Evolutionary conservation across 495 filamentous ascomycete species (phyloP), one percentile per base, ranked within the genome.

Genomic region (Penicillium canariense): DNA sequence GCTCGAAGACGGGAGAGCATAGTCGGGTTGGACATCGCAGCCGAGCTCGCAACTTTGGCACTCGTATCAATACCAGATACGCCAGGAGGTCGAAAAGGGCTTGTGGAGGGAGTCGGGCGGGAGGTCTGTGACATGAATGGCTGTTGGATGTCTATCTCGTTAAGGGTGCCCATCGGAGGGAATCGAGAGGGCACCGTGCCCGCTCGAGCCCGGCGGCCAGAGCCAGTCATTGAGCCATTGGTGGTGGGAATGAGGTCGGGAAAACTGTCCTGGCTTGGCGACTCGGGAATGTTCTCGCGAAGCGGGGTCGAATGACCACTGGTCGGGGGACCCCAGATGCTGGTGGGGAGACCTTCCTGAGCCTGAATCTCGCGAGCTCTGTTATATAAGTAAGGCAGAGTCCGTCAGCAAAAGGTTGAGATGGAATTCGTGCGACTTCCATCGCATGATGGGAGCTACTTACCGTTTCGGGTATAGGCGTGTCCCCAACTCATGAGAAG

Each of bases 171-270:
- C 46, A 83, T 87, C 17, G 91, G 88, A 45, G 87, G 84, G 68
- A 98, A 96, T 52, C 91, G 85, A 31, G 94, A 98, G 26, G 94
- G 94, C 18, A 98, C 87, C n/a, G 94, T 98, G 57, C 94, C 94
- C 50, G 94, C 94, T 71, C 94, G 85, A 48, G 91, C 86, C 60
- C 94, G 82, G 44, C 88, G 80, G 35, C 84, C 61, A 77, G 87
- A 68, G 75, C 73, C 73, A 60, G 79, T 69, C 68, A 86, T 59
- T 69, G 76, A 47, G 71, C 79, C 66, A 78, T 83, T 70, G 68
- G 78, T 61, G n/a, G 76, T 77, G 54, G 90, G 83, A 32, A 88
- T 80, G 65, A 95, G 87, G 63, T 97, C 92, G 17, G 94, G 91
- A 62, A 97, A 97, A 54, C 88, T 93, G 73, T 97, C 94, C 62